Base-by-base conservation (phyloP, 2,329 filamentous ascomycete species). In the Phialocephala sp. region DNA sequence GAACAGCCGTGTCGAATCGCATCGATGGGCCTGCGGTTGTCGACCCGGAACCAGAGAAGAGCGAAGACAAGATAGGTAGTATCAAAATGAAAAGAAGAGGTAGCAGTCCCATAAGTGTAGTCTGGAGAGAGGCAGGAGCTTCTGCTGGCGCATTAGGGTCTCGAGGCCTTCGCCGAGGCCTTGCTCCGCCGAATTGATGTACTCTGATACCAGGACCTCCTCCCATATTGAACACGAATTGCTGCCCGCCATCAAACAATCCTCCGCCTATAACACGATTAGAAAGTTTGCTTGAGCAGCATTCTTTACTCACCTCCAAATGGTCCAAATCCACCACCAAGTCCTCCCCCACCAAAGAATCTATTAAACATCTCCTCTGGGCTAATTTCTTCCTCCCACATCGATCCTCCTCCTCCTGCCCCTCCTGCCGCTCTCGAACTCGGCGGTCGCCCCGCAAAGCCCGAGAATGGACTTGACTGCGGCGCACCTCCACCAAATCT, bases 341-440 rank as follows among this genome's bases (percentile, higher is more conserved):
- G 75, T 39, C 79, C 80, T 45, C 79, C 79, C 50, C 91, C 93
- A 57, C 92, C 92, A 82, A 99, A 99, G 85, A 99, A 99, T 69
- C 94, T 88, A 76, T 94, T 90, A 81, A 99, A 99, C 83, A 99
- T 87, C 79, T 99, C 95, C 79, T 99, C 95, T 0, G 95, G 94
- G 62, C 91, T 97, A 73, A 99, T 92, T 77, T 98, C 94, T 67
- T 95, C 93, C 63, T 95, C 92, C 79, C 91, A 97, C 83, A 89
- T 89, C 18, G 86, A 84, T 61, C 77, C 76, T 22, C 85, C 76
- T 22, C 85, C 83, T 45, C 84, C 85, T 50, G 84, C 85, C 24
- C 77, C 69, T 20, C 64, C 65, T 41, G 65, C 63, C 45, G 68
- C 69, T 35, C 71, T 68, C 9, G 72, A 72, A 6, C 76, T 76